Percentiles rank a stretch among this genome's conserved stretches.
Conservation (phyloP, 371 early-diverging fungal species). For the Mortierella sp. region DNA sequence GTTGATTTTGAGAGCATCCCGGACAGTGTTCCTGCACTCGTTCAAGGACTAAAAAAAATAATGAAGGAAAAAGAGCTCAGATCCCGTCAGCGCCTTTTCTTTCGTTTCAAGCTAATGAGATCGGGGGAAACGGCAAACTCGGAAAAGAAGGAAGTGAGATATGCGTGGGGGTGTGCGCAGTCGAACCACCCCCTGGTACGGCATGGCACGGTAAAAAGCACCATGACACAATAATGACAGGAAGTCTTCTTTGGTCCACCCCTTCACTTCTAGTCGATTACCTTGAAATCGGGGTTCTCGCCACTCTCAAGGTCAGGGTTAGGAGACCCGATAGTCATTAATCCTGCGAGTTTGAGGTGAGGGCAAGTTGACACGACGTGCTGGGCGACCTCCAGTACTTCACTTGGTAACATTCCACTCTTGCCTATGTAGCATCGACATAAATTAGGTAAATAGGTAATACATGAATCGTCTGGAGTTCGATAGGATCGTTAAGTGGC, state of each 20-base stretch:
- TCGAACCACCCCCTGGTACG: background rate
- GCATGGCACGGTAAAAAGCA: too few relatives aligned
- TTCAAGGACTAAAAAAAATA: conserved; percentile 57
- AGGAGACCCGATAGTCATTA: conserved; percentile 96
- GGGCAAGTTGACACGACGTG: conserved; percentile 80
- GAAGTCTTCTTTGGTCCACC: background rate
- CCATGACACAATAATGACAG: background rate
- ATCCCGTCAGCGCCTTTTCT: background rate
- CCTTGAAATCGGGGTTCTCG: conserved; percentile 92
- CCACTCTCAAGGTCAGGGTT: conserved; percentile 69
- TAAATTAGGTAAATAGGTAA: too few relatives aligned
- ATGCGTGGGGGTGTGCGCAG: background rate
- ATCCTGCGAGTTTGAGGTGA: conserved; percentile 80
- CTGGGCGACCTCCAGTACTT: conserved; percentile 65
- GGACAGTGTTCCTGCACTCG: conserved; percentile 59
- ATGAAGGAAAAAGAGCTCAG: background rate
- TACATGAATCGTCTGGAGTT: background rate
- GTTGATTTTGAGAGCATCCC: conserved; percentile 43
- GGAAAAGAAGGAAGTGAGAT: background rate
- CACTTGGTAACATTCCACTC: conserved; percentile 77
- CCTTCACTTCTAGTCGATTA: conserved; percentile 38
- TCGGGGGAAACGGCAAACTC: background rate
- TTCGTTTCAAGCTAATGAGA: background rate
- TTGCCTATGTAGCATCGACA: conserved; percentile 70
- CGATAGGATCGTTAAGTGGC: background rate